Base-by-base conservation (phyloP, 345 rosid species). In the Ceriops zippeliana region DNA sequence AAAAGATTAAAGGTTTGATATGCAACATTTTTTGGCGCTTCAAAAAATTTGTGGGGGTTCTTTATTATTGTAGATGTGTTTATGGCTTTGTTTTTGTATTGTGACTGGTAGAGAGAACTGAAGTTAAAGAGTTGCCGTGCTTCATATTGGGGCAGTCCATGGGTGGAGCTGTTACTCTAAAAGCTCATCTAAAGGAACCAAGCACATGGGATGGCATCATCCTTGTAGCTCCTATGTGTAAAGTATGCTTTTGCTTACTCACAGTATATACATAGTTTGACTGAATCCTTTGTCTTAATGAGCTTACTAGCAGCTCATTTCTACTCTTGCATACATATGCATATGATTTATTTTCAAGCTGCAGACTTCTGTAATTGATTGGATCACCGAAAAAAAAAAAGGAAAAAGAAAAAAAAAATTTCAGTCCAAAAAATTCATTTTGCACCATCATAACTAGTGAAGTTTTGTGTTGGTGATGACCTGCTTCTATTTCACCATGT, bases 181-280 rank as follows among this genome's bases (percentile, higher is more conserved):
- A 90, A 79, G 86, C 71, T 72, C 95, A 89, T 78, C 76, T 91
- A 27, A 91, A 83, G 81, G 86, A 86, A 75, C 92, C 92, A 5
- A 63, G n/a, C n/a, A 87, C 77, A 65, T 91, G 98, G 98, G 92
- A 93, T 76, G 98, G 98, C 68, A 75, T 93, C 49, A 47, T 93
- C 72, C 96, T 93, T 71, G 89, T 91, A 13, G 97, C 98, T 16
- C 97, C 98, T 26, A 89, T 93, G 98, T 93, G 98, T 79, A 91
- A 86, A 86, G 98, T 93, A 86, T 81, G 80, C 66, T 27, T 51
- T 13, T 73, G 42, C 8, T 71, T 66, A 38, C 28, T 54, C 72
- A 26, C 42, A 6, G 35, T 17, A 62, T 17, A n/a, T 35, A 62
- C 30, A 68, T 52, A 5, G 42, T 62, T 68, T 72, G n/a, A 57